phyloP scores from a whole-genome alignment of 352 stramenopile species.

The Globisporangium radiosum region DNA sequence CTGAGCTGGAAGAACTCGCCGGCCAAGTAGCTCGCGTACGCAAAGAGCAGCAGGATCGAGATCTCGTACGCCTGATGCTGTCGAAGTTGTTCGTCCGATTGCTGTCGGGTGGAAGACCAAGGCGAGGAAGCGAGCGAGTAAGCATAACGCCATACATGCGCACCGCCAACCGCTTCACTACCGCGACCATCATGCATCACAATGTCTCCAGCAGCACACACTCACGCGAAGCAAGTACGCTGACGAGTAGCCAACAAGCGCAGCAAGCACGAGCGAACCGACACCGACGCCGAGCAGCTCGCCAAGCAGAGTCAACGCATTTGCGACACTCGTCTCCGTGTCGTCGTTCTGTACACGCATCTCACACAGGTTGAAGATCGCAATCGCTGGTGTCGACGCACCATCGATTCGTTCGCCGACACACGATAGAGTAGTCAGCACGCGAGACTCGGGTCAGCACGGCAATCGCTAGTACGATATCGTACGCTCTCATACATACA shows the following conservation, averaged over 20 bases:
- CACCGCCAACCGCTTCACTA: too few species aligned
- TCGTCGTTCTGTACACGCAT: constrained; percentile 47
- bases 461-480: too few species aligned
- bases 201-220: neutral
- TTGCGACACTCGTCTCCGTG: constrained; percentile 28
- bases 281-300: constrained; percentile 31
- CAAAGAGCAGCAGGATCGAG: constrained; percentile 59
- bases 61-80: constrained; percentile 55
- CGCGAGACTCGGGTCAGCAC: too few species aligned
- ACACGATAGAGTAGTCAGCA: too few species aligned
- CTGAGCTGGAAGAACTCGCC: constrained; percentile 61
- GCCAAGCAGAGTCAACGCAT: constrained; percentile 25
- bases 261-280: constrained; percentile 39
- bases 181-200: too few species aligned
- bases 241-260: constrained; percentile 17
- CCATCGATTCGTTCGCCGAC: too few species aligned
- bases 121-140: too few species aligned
- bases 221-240: constrained; percentile 35
- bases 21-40: constrained; percentile 68
- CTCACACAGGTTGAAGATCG: constrained; percentile 28
- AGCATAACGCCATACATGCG: too few species aligned
- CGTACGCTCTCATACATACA: too few species aligned
- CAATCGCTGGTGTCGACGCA: too few species aligned
- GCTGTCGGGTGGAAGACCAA: neutral
- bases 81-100: neutral